Conservation (phyloP, 495 filamentous ascomycete genomes). For the Collariella sp. region DNA sequence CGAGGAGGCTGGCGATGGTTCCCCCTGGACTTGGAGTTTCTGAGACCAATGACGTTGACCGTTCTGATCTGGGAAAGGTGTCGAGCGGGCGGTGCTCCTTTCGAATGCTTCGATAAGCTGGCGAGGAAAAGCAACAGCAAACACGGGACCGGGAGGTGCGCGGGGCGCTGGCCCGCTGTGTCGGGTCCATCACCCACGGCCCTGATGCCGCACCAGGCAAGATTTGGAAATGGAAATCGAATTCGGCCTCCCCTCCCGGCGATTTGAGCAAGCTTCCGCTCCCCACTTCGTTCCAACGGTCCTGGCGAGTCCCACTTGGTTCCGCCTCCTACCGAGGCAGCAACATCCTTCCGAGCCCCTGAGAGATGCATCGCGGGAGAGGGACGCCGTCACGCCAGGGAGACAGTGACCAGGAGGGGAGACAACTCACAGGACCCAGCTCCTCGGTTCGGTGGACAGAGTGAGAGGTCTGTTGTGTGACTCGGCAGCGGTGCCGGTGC, state of each 20-base stretch:
- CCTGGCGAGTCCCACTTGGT: too few species aligned
- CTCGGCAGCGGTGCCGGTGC: background rate
- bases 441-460: too few species aligned
- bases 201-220: background rate
- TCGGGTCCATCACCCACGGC: conserved; percentile 1
- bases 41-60: background rate
- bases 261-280: background rate
- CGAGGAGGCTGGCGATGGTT: background rate
- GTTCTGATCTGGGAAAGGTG: background rate
- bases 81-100: background rate
- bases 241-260: too few species aligned
- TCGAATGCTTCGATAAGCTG: background rate
- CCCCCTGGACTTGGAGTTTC: background rate
- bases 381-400: background rate
- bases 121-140: background rate
- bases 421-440: too few species aligned
- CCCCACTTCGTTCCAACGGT: background rate
- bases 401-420: too few species aligned
- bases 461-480: too few species aligned
- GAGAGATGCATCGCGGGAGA: background rate
- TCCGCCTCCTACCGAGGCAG: background rate
- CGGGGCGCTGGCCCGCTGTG: background rate
- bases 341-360: background rate
- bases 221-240: background rate
- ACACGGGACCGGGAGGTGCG: background rate